Evolutionary conservation across 176 grass and related monocot genomes (phyloP), one percentile per base, ranked within the genome.

Genomic region (Otatea glauca): DNA sequence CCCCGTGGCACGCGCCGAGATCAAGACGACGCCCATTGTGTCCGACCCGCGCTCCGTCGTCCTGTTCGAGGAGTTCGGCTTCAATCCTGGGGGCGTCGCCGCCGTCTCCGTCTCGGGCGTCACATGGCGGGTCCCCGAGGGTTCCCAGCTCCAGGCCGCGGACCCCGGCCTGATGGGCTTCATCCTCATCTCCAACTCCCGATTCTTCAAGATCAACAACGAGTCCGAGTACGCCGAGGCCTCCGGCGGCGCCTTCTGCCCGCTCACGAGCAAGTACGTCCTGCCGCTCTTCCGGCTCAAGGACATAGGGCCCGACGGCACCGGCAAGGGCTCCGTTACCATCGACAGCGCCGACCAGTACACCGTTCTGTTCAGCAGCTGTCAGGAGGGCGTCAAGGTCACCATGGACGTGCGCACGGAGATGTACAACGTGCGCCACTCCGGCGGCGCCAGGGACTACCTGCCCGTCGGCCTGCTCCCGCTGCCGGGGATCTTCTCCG

Each of bases 11-110:
- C 89, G 42, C 7, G 89, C 89, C 5, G 92, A 91, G 89, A 89
- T 94, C 89, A 94, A 94, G 76, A 86, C 38, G 74, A 91, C 86
- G 35, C 43, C 50, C 34, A 94, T 91, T 24, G 65, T 54, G 3
- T 51, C 80, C 2, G 92, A 94, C 83, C 11, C 80, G 41, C 83
- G 86, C 21, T 53, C 83, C 41, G 83, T 91, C 2, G 91, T 94
- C 83, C 92, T 94, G 41, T 94, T 94, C 80, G 92, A 94, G 92
- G 89, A 94, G 76, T 94, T 94, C 65, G 92, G 89, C 15, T 94
- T 81, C 89, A 1, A 21, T 41, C 65, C 68, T 6, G 66, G 92
- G 58, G 92, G 86, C 39, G 79, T 34, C 5, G 83, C 80, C 14
- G 21, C 56, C 21, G 89, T 94, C 0, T 84, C 89, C 27, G 78